Evolutionary conservation across 768 basidiomycete genomes (phyloP), one percentile per base, ranked within the genome.

Genomic region (Hemileccinum rubropunctum): DNA sequence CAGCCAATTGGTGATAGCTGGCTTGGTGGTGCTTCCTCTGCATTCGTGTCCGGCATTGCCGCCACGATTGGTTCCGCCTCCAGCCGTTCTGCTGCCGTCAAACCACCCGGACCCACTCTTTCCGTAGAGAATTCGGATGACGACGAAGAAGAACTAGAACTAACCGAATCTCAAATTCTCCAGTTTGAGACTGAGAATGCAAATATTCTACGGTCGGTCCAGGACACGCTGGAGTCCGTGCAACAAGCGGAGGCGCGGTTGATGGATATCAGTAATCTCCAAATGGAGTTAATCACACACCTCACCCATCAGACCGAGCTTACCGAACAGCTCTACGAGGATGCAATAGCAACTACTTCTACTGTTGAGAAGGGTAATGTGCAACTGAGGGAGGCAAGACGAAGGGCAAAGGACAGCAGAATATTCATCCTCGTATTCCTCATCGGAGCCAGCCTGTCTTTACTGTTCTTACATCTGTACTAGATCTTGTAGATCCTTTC

Each of bases 131-230:
- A 68, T 28, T 73, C 74, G 40, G 80, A 83, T 34, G 82, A 84
- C 42, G 90, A 90, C 46, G 84, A 86, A 34, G 86, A 91, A 49
- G 88, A 91, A 54, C 71, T 86, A 17, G 88, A 93, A 61, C 76
- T 97, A n/a, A 81, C 88, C 1, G 77, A 81, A 37, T 91, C 88
- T 5, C 92, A 94, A 65, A 90, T 97, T 47, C 82, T 91, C 63
- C 91, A 92, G 64, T 98, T 98, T 65, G 93, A 97, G 71, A 73
- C 80, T 10, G 95, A 98, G 68, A 98, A 98, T 63, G 86, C 89
- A 38, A 80, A 81, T 48, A 87, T 98, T 45, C 71, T 98, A 33
- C 84, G 84, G 57, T 80, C 80, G 42, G 91, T 91, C 42, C 89
- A 95, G 64, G 84, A 91, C 53, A 89, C 87, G 6, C 76, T 98